Evolutionary conservation across 2,329 filamentous ascomycete species (phyloP).

Genomic region (Pseudodiploospora longispora): DNA sequence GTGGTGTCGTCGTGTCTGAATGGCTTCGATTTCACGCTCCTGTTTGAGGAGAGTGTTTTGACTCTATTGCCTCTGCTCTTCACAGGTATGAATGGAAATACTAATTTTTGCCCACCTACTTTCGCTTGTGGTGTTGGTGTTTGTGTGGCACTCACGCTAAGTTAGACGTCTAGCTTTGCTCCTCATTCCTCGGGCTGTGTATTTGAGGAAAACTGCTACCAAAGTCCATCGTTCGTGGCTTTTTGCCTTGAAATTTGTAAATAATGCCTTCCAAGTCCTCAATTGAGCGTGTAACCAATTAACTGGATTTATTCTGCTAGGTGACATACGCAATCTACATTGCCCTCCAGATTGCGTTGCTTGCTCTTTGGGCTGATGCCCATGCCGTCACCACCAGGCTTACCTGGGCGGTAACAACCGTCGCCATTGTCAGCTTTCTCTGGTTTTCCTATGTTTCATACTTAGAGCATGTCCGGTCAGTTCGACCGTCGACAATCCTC

Average conservation of each 20-base stretch:
- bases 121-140: neutral
- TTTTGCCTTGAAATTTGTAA: too few relatives aligned
- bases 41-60: conserved; percentile 20
- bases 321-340: conserved; percentile 6
- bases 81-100: conserved; percentile 7
- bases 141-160: neutral
- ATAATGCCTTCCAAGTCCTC: too few relatives aligned
- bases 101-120: neutral
- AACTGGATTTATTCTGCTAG: neutral
- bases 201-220: too few relatives aligned
- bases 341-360: conserved; percentile 10
- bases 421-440: conserved; percentile 11
- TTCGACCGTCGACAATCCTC: conserved; percentile 25
- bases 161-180: too few relatives aligned
- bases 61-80: conserved; percentile 14
- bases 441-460: conserved; percentile 18
- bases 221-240: too few relatives aligned
- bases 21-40: conserved; percentile 21
- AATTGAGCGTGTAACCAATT: too few relatives aligned
- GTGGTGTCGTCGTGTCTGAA: conserved; percentile 13
- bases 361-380: conserved; percentile 11
- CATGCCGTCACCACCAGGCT: conserved; percentile 10
- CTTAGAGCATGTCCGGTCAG: conserved; percentile 22
- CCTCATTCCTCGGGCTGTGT: too few relatives aligned
- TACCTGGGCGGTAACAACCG: conserved; percentile 9